Conservation (phyloP, 2,329 filamentous ascomycete genomes). For the Pestalotiopsis fici region DNA sequence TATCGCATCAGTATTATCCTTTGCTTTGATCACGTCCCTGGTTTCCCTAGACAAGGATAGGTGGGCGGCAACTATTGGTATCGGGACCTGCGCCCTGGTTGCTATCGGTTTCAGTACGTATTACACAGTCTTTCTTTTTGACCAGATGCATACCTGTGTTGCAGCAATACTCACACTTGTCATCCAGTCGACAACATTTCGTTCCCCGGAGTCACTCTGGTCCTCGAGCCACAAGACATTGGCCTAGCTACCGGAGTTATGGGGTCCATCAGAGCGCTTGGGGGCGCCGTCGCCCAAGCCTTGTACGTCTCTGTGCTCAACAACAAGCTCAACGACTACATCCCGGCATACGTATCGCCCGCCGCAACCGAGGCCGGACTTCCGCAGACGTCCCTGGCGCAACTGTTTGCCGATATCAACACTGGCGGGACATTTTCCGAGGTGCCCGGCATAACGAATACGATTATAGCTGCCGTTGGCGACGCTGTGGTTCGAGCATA, state of each 20-base stretch:
- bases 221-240: slow-evolving; percentile 48
- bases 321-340: slow-evolving; percentile 34
- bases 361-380: slow-evolving; percentile 37
- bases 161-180: not conserved
- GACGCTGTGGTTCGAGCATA: slow-evolving; percentile 31
- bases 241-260: slow-evolving; percentile 44
- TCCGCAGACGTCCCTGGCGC: slow-evolving; percentile 29
- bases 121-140: not conserved
- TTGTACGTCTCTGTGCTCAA: slow-evolving; percentile 37
- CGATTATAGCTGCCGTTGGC: slow-evolving; percentile 33
- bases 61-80: slow-evolving; percentile 30
- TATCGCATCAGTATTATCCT: slow-evolving; percentile 27
- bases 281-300: slow-evolving; percentile 37
- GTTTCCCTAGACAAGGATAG: slow-evolving; percentile 26
- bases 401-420: slow-evolving; percentile 22
- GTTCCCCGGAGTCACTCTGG: slow-evolving; percentile 43
- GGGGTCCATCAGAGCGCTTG: slow-evolving; percentile 44
- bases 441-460: slow-evolving; percentile 34
- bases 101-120: slow-evolving; percentile 31
- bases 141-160: not conserved
- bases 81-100: slow-evolving; percentile 29
- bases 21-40: slow-evolving; percentile 34
- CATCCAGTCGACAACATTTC: slow-evolving; percentile 36
- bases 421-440: not conserved
- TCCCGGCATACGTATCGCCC: slow-evolving; percentile 33